phyloP scores from a whole-genome alignment of 2,329 filamentous ascomycete genomes.

The Xylariales sp. region DNA sequence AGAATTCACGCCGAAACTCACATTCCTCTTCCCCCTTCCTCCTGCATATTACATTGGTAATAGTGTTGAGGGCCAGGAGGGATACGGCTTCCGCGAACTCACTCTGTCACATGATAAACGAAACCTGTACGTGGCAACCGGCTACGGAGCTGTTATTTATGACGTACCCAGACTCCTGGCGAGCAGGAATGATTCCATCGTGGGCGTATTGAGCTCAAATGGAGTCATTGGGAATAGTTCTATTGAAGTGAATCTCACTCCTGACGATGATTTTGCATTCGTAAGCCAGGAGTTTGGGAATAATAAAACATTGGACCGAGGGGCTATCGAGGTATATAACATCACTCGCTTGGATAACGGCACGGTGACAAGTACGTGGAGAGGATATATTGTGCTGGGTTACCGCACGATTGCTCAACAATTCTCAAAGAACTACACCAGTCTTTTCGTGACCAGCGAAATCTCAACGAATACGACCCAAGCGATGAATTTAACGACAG shows the following conservation, averaged over 20 bases:
- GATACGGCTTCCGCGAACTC: conserved; percentile 5
- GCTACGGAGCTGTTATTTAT: conserved; percentile 2
- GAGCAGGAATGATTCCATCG: neutral
- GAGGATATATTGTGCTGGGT: conserved; percentile 3
- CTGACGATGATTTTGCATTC: conserved; percentile 3
- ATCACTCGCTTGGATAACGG: neutral
- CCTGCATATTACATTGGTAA: neutral
- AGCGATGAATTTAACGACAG: neutral
- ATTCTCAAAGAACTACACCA: conserved; percentile 5
- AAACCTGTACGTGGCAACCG: conserved; percentile 4
- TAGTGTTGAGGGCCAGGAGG: neutral
- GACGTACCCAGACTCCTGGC: neutral
- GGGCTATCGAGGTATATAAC: conserved; percentile 5
- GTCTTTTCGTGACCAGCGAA: conserved; percentile 5
- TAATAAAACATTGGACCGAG: neutral
- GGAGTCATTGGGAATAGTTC: conserved; percentile 1
- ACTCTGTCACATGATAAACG: conserved; percentile 1
- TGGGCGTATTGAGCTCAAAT: neutral
- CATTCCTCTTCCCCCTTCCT: neutral
- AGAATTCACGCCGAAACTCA: conserved; percentile 1
- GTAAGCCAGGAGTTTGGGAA: conserved; percentile 6
- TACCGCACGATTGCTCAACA: conserved; percentile 1
- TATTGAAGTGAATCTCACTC: conserved; percentile 4
- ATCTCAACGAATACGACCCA: neutral
- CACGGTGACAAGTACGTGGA: neutral